Evolutionary conservation across 371 early-diverging fungal genomes (phyloP).

Genomic region (Homolaphlyctis polyrhiza): DNA sequence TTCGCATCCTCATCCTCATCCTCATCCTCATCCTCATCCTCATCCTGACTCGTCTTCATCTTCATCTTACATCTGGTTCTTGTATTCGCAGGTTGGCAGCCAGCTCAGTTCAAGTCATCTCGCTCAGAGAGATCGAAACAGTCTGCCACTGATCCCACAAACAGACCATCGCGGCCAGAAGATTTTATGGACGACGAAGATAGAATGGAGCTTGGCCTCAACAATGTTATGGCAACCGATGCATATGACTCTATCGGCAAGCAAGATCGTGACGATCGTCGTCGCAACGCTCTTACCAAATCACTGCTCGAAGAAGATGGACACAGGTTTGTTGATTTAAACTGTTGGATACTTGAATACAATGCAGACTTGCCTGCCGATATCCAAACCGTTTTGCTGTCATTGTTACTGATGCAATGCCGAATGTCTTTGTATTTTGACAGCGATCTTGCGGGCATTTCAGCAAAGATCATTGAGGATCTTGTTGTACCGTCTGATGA

Average conservation of each 20-base stretch:
- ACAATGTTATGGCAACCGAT: constrained; percentile 53
- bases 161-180: constrained; percentile 58
- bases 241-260: constrained; percentile 66
- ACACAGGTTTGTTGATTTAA: not conserved
- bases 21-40: not conserved
- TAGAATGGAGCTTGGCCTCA: constrained; percentile 42
- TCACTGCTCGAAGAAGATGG: constrained; percentile 33
- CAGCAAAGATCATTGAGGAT: constrained; percentile 21
- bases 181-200: constrained; percentile 95
- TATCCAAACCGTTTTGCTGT: not conserved
- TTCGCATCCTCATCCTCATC: constrained; percentile 18
- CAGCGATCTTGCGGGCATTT: not conserved
- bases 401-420: too few species aligned
- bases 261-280: constrained; percentile 54
- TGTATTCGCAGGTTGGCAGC: constrained; percentile 84
- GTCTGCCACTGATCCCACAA: constrained; percentile 6
- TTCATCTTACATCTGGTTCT: not conserved
- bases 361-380: too few species aligned
- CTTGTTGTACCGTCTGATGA: constrained; percentile 57
- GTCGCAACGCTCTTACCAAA: constrained; percentile 39
- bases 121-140: constrained; percentile 14
- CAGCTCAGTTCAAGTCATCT: constrained; percentile 62
- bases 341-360: not conserved
- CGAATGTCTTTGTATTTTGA: too few species aligned
- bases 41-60: too few species aligned